Evolutionary conservation across 371 early-diverging fungal species (phyloP).

Genomic region (Apophysomyces ossiformis): DNA sequence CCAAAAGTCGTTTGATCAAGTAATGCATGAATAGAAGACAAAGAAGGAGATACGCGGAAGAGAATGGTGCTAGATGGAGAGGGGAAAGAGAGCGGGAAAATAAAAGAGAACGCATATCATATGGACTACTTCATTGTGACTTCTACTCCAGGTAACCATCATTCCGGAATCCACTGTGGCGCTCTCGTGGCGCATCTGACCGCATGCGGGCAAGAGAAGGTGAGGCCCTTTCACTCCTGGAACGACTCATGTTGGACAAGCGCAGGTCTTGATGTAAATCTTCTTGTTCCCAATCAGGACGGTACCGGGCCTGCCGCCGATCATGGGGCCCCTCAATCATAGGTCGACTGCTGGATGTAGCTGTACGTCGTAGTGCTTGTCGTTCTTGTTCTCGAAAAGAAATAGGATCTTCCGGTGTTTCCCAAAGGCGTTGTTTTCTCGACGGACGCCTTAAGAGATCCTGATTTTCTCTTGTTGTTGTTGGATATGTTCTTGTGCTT

Average conservation of each 20-base stretch:
- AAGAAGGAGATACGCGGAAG: neutral
- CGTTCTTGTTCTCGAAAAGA: conserved; percentile 15
- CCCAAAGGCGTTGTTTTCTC: conserved; percentile 17
- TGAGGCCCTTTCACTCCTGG: conserved; percentile 11
- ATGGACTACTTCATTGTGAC: conserved; percentile 3
- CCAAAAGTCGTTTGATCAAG: conserved; percentile 13
- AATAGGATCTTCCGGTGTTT: conserved; percentile 8
- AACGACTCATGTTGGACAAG: conserved; percentile 2
- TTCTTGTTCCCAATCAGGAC: neutral
- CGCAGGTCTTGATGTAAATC: neutral
- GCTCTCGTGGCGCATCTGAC: conserved; percentile 1
- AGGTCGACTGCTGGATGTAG: neutral
- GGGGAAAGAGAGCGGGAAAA: neutral
- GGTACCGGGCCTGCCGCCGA: conserved; percentile 3
- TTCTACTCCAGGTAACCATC: conserved; percentile 6
- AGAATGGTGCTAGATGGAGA: neutral
- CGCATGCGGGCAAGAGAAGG: conserved; percentile 1
- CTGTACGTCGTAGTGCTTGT: conserved; percentile 16
- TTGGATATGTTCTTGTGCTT: no score
- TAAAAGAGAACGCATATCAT: neutral
- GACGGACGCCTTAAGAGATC: conserved; percentile 10
- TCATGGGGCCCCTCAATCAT: neutral
- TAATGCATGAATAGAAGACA: conserved; percentile 11
- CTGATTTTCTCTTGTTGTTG: neutral
- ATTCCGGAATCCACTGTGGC: conserved; percentile 1